phyloP scores from a whole-genome alignment of 202 grass and related monocot species.

The Digitaria exilis region DNA sequence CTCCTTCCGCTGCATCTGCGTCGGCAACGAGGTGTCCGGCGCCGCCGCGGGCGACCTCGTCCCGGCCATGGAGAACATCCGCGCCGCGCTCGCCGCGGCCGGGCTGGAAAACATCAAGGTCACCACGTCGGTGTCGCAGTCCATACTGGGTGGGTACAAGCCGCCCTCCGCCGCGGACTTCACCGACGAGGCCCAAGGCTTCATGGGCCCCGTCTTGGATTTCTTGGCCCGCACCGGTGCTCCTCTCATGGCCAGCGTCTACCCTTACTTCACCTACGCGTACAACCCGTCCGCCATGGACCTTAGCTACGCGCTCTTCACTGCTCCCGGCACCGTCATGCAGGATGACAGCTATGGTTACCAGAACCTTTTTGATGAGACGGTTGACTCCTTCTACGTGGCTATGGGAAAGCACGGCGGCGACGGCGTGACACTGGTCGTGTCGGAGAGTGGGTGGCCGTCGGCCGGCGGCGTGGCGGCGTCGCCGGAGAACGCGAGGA shows the following conservation, averaged over 20 bases:
- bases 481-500: constrained; percentile 28
- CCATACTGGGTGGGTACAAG: constrained; percentile 20
- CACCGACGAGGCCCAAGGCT: constrained; percentile 24
- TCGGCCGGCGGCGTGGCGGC: constrained; percentile 25
- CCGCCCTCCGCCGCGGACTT: constrained; percentile 44
- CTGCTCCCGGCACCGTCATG: constrained; percentile 1
- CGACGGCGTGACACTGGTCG: constrained; percentile 27
- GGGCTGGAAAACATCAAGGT: constrained; percentile 49
- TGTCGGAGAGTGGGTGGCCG: constrained; percentile 69
- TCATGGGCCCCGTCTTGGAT: constrained; percentile 22
- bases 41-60: background rate
- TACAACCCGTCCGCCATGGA: constrained; percentile 13
- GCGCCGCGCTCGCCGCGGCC: background rate
- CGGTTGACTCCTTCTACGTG: constrained; percentile 45
- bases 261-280: constrained; percentile 42
- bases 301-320: constrained; percentile 48
- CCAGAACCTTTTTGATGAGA: constrained; percentile 57
- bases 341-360: constrained; percentile 3
- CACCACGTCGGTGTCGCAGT: constrained; percentile 44
- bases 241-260: constrained; percentile 43
- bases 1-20: constrained; percentile 51
- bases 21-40: constrained; percentile 53
- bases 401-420: constrained; percentile 46
- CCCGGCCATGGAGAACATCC: constrained; percentile 59
- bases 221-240: constrained; percentile 42